Evolutionary conservation across 75 land plant species (phyloP).

Genomic region (Pinus albicaulis): DNA sequence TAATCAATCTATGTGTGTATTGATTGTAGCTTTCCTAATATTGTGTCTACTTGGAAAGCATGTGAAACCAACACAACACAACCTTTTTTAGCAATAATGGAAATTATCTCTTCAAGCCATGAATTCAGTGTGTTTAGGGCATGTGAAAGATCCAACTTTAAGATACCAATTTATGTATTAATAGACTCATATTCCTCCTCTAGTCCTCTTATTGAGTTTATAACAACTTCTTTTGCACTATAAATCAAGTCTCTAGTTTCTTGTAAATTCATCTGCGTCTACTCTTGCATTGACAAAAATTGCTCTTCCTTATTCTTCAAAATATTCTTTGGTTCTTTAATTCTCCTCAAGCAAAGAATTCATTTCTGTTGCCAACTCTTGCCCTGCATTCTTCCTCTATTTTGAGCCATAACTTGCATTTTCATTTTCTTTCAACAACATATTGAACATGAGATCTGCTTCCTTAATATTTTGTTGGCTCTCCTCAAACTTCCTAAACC

Average conservation of each 20-base stretch:
- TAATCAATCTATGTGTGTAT: slow-evolving; percentile 46
- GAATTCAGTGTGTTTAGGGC: slow-evolving; percentile 17
- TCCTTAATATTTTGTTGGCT: slow-evolving; percentile 72
- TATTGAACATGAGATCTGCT: slow-evolving; percentile 78
- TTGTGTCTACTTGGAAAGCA: slow-evolving; percentile 49
- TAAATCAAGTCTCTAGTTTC: slow-evolving; percentile 20
- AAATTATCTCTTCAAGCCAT: slow-evolving; percentile 57
- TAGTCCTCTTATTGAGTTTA: slow-evolving; percentile 9
- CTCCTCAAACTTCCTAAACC: slow-evolving; percentile 55
- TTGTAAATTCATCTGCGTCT: slow-evolving; percentile 3
- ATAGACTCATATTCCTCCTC: slow-evolving; percentile 17
- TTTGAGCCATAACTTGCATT: slow-evolving; percentile 46
- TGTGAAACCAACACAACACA: slow-evolving; percentile 54
- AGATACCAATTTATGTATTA: slow-evolving; percentile 5
- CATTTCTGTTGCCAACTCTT: no score
- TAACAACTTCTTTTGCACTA: slow-evolving; percentile 21
- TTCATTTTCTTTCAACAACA: slow-evolving; percentile 78
- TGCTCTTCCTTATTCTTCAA: slow-evolving; percentile 25
- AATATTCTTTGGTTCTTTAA: slow-evolving; percentile 25
- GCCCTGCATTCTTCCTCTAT: no score
- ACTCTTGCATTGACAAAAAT: slow-evolving; percentile 21
- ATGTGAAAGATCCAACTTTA: slow-evolving; percentile 24
- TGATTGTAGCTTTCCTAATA: slow-evolving; percentile 7
- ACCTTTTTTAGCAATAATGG: slow-evolving; percentile 53
- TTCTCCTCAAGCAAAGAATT: slow-evolving; percentile 22